Conservation (phyloP, 345 rosid species). For the Rhodamnia rubescens region DNA sequence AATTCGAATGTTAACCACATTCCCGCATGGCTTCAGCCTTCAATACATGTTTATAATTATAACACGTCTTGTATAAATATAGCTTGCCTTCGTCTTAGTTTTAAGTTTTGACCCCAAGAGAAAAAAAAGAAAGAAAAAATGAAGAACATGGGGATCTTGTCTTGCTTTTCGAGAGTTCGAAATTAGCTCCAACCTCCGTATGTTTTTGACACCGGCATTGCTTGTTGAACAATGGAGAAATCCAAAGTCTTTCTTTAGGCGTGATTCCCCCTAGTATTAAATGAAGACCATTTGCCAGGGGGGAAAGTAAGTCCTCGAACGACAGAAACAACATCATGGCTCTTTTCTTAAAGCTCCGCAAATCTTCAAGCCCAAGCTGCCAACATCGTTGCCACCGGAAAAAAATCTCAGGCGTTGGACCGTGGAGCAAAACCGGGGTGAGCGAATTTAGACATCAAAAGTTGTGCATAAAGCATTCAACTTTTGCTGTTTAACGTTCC, state of each 20-base stretch:
- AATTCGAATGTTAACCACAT: background rate
- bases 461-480: background rate
- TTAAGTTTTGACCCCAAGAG: background rate
- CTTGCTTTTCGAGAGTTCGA: background rate
- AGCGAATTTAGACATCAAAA: background rate
- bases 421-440: background rate
- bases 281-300: background rate
- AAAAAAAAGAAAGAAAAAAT: background rate
- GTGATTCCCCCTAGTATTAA: background rate
- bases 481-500: background rate
- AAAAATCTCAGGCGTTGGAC: background rate
- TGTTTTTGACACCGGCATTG: background rate
- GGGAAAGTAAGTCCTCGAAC: background rate
- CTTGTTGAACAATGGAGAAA: background rate
- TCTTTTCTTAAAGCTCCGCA: background rate
- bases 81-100: background rate
- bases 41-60: background rate
- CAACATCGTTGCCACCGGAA: background rate
- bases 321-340: background rate
- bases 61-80: background rate
- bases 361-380: background rate
- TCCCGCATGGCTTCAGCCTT: background rate
- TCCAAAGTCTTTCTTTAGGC: background rate
- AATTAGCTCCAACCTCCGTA: background rate
- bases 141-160: background rate